A percentile compares a stretch with the other conserved stretches of the same genome.
phyloP scores from a whole-genome alignment of 2,329 filamentous ascomycete species.

The Fulvia fulva region DNA sequence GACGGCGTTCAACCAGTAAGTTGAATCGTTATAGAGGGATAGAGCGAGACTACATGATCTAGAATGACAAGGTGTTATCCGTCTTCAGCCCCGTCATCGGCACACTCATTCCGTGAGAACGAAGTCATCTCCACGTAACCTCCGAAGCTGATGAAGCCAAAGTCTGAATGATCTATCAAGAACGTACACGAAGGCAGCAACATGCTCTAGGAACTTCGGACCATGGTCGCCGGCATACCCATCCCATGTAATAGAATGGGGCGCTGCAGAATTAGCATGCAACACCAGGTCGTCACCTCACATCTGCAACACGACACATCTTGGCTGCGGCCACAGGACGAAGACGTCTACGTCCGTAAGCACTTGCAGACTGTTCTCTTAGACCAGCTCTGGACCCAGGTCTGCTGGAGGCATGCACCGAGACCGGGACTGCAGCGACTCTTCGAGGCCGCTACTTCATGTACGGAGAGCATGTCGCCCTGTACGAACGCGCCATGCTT shows the following conservation, averaged over 20 bases:
- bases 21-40: not conserved
- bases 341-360: no score
- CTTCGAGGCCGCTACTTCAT: no score
- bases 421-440: no score
- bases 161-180: constrained; percentile 42
- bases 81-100: not conserved
- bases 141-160: constrained; percentile 51
- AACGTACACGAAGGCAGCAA: constrained; percentile 51
- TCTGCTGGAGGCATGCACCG: no score
- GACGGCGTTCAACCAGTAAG: not conserved
- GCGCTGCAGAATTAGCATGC: constrained; percentile 54
- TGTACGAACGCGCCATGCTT: no score
- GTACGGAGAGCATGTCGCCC: no score
- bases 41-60: not conserved
- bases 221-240: constrained; percentile 57
- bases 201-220: constrained; percentile 51
- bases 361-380: no score
- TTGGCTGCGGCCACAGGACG: no score
- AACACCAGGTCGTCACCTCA: constrained; percentile 49
- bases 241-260: constrained; percentile 59
- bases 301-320: constrained; percentile 18
- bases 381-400: no score
- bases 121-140: constrained; percentile 32
- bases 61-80: not conserved
- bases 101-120: not conserved